A percentile compares a stretch with the other conserved stretches of the same genome.
Conservation (phyloP, 2,329 filamentous ascomycete species). For the Aspergillus caelatus region DNA sequence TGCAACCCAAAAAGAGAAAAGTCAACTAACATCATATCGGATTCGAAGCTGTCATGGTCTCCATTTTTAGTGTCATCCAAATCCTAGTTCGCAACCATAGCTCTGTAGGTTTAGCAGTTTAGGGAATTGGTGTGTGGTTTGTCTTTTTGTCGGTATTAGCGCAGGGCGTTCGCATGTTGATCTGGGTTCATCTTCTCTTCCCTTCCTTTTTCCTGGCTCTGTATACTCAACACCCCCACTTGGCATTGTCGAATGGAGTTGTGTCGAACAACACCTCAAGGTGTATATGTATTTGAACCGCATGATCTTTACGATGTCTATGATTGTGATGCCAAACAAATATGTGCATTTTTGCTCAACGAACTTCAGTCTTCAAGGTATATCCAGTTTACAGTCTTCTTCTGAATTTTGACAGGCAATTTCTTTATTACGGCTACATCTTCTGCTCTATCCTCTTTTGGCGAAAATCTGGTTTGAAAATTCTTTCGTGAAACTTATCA, state of each 20-base stretch:
- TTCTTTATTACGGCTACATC: not conserved
- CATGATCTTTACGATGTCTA: not conserved
- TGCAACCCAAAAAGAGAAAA: slow-evolving; percentile 35
- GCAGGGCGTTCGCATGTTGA: not conserved
- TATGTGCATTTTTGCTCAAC: not conserved
- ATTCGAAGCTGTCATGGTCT: not conserved
- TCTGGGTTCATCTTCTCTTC: not conserved
- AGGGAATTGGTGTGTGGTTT: not conserved
- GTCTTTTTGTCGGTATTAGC: not conserved
- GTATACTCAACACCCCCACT: not conserved
- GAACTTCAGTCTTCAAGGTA: not conserved
- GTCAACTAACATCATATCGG: slow-evolving; percentile 18
- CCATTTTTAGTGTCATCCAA: not conserved
- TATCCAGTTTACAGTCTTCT: not conserved
- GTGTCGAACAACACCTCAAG: not conserved
- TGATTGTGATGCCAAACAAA: not conserved
- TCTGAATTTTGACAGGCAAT: not conserved
- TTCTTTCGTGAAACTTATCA: slow-evolving; percentile 5
- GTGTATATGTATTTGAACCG: not conserved
- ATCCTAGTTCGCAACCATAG: not conserved
- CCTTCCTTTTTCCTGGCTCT: not conserved
- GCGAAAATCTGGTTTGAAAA: not conserved
- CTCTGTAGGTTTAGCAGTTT: slow-evolving; percentile 5
- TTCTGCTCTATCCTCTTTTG: not conserved
- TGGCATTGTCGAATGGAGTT: not conserved